phyloP scores from a whole-genome alignment of 129 eudicot species.

The Deinandra increscens region DNA sequence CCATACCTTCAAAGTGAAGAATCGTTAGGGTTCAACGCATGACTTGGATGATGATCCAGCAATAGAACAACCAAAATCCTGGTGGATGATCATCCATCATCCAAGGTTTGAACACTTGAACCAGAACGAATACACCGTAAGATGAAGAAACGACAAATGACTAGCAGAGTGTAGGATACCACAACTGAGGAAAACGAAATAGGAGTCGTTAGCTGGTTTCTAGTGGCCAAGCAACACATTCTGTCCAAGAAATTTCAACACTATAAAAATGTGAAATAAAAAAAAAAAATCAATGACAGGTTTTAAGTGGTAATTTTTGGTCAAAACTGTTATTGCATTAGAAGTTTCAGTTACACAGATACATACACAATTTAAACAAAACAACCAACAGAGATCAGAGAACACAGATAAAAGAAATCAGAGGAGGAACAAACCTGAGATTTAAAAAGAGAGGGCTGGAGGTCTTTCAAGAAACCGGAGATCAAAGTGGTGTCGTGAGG shows the following conservation, averaged over 20 bases:
- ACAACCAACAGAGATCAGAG: constrained; percentile 3
- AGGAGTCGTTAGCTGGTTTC: background rate
- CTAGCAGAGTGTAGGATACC: too few species aligned
- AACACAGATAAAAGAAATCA: background rate
- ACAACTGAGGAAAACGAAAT: too few species aligned
- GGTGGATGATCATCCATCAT: too few species aligned
- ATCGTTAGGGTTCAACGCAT: too few species aligned
- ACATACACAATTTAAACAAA: background rate
- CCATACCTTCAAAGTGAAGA: too few species aligned
- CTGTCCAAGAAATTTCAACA: background rate
- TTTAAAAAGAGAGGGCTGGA: background rate
- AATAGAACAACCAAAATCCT: too few species aligned
- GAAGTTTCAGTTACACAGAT: background rate
- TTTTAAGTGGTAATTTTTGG: background rate
- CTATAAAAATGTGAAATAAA: background rate
- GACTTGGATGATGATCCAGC: too few species aligned
- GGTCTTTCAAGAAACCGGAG: background rate
- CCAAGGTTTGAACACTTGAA: too few species aligned
- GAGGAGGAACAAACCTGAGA: background rate
- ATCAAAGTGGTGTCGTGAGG: background rate
- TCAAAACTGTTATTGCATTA: background rate
- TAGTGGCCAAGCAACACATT: background rate
- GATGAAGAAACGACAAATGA: too few species aligned
- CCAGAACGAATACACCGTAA: too few species aligned
- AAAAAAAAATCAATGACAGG: background rate